Evolutionary conservation across 1,284 basidiomycete species (phyloP).

Genomic region (Sporisorium graminicola): DNA sequence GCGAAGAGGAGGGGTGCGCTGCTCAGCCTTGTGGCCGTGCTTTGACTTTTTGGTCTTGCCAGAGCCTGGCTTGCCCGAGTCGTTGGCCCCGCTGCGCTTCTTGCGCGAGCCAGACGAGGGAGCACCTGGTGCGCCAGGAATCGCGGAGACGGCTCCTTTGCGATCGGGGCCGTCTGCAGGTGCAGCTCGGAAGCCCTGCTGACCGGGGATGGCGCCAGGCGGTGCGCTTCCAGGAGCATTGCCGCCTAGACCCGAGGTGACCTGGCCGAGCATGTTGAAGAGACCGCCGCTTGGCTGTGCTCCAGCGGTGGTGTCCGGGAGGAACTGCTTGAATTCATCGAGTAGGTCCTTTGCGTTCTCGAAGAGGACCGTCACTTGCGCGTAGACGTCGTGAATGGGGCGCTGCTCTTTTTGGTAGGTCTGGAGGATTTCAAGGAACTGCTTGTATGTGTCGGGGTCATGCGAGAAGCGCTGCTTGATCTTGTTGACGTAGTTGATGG

Average conservation of each 20-base stretch:
- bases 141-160: constrained; percentile 76
- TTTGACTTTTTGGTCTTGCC: constrained; percentile 65
- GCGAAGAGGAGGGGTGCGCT: constrained; percentile 49
- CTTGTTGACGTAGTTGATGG: constrained; percentile 98
- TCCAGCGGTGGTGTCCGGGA: constrained; percentile 77
- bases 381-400: constrained; percentile 89
- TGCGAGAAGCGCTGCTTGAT: constrained; percentile 95
- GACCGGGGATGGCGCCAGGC: constrained; percentile 36
- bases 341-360: constrained; percentile 91
- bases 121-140: constrained; percentile 68
- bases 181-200: constrained; percentile 50
- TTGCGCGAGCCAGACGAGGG: constrained; percentile 46
- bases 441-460: constrained; percentile 95
- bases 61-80: constrained; percentile 38
- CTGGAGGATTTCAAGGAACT: constrained; percentile 97
- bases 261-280: constrained; percentile 70
- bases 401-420: constrained; percentile 95
- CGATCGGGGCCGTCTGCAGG: constrained; percentile 70
- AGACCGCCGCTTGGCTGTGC: constrained; percentile 66
- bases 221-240: constrained; percentile 22
- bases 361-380: constrained; percentile 92
- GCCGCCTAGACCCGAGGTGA: constrained; percentile 63
- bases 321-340: constrained; percentile 94
- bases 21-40: constrained; percentile 59
- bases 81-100: constrained; percentile 56